These are phyloP conservation scores for Penicillium chermesinum DNA, from an alignment of 495 filamentous ascomycete genomes.

Conservation along the genomic window DNA sequence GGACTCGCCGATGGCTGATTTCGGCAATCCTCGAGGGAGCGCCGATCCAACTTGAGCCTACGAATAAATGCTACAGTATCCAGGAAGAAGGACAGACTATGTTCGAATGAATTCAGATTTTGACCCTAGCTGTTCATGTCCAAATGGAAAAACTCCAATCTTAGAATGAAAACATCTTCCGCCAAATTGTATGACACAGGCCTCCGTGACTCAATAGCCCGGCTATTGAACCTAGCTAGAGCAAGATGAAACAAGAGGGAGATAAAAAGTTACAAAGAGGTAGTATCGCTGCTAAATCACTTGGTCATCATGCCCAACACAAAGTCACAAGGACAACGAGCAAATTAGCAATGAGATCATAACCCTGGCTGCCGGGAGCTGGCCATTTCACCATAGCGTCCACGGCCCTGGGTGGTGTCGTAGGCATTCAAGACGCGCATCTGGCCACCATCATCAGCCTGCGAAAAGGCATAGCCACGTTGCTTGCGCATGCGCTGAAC, in stretches of 20 bases:
- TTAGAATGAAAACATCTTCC: conserved; percentile 15
- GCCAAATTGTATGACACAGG: conserved; percentile 21
- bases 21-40: too few relatives aligned
- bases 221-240: conserved; percentile 13
- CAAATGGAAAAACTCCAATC: conserved; percentile 12
- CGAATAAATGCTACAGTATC: neutral
- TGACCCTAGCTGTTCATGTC: conserved; percentile 5
- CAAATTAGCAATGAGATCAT: conserved; percentile 21
- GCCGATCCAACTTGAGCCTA: too few relatives aligned
- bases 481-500: conserved; percentile 99
- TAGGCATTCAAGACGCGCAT: conserved; percentile 93
- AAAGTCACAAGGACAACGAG: conserved; percentile 10
- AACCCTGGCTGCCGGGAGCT: conserved; percentile 53
- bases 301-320: conserved; percentile 11
- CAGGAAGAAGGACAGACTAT: too few relatives aligned
- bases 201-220: conserved; percentile 11
- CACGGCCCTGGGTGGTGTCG: conserved; percentile 88
- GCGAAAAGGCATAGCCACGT: conserved; percentile 95
- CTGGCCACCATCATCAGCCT: conserved; percentile 79
- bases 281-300: conserved; percentile 15
- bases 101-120: neutral
- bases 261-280: conserved; percentile 17
- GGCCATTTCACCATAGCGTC: conserved; percentile 94
- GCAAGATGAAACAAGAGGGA: conserved; percentile 5
- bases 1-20: too few relatives aligned